Percentiles rank a stretch among this genome's conserved stretches.
Conservation (phyloP, 2,329 filamentous ascomycete species). For the Alternaria dauci region DNA sequence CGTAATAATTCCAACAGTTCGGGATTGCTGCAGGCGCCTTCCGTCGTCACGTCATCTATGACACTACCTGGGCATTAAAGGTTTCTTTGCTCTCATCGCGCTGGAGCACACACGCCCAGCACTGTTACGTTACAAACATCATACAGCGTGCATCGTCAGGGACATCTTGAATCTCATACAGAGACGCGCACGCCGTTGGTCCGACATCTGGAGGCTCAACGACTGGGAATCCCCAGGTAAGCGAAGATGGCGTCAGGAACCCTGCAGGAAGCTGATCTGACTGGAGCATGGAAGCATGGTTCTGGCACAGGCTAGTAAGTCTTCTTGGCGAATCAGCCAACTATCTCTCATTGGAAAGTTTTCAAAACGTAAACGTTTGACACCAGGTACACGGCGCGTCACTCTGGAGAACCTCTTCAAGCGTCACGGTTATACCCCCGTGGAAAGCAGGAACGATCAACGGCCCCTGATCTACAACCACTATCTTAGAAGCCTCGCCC, state of each 20-base stretch:
- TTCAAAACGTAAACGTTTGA: neutral
- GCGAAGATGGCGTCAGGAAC: neutral
- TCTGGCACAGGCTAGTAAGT: neutral
- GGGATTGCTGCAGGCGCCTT: neutral
- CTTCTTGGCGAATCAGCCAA: neutral
- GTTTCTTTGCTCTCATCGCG: neutral
- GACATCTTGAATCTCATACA: neutral
- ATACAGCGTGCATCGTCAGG: neutral
- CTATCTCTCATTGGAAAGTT: neutral
- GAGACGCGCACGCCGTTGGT: neutral
- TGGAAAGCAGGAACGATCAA: neutral
- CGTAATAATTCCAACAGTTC: neutral
- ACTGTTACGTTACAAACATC: neutral
- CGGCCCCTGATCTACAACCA: neutral
- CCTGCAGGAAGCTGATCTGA: neutral
- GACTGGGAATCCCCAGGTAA: neutral
- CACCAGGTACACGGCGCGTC: neutral
- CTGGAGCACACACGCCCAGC: neutral
- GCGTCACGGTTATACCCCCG: neutral
- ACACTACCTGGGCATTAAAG: neutral
- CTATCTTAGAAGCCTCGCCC: neutral
- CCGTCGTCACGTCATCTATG: neutral
- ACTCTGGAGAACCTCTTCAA: neutral
- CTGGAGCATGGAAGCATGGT: neutral
- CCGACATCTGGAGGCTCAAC: neutral